These are phyloP conservation scores for Clathrospora elynae DNA, from an alignment of 2,329 filamentous ascomycete genomes.

Conservation along the genomic window DNA sequence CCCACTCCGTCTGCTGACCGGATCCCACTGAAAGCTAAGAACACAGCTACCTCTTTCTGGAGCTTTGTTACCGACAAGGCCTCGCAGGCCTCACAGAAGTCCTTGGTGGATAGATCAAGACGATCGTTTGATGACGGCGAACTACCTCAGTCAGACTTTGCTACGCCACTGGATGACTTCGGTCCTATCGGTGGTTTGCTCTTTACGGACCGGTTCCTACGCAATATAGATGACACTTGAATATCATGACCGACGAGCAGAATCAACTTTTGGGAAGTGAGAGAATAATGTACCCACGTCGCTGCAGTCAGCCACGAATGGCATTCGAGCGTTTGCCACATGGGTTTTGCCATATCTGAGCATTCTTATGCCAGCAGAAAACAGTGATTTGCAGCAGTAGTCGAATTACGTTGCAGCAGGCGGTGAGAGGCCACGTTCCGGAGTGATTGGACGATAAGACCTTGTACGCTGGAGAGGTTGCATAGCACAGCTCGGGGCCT, in stretches of 20 bases:
- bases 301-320: neutral
- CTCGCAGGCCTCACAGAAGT: conserved; percentile 24
- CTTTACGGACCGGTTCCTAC: conserved; percentile 38
- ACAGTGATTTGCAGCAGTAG: conserved; percentile 18
- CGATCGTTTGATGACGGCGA: conserved; percentile 18
- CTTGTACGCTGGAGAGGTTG: conserved; percentile 19
- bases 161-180: conserved; percentile 31
- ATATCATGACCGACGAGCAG: neutral
- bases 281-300: conserved; percentile 1
- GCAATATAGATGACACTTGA: conserved; percentile 27
- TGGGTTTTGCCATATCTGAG: conserved; percentile 5
- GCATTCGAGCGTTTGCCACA: conserved; percentile 7
- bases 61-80: conserved; percentile 29
- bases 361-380: conserved; percentile 10
- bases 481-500: conserved; percentile 18
- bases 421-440: conserved; percentile 46
- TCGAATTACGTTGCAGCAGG: conserved; percentile 24
- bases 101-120: conserved; percentile 11
- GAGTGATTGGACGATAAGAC: conserved; percentile 43
- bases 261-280: neutral
- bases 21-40: conserved; percentile 38
- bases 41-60: conserved; percentile 20
- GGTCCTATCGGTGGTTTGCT: conserved; percentile 27
- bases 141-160: conserved; percentile 28
- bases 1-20: conserved; percentile 29